Base-by-base conservation (phyloP, 352 stramenopile species). In the Phytophthora ramorum region DNA sequence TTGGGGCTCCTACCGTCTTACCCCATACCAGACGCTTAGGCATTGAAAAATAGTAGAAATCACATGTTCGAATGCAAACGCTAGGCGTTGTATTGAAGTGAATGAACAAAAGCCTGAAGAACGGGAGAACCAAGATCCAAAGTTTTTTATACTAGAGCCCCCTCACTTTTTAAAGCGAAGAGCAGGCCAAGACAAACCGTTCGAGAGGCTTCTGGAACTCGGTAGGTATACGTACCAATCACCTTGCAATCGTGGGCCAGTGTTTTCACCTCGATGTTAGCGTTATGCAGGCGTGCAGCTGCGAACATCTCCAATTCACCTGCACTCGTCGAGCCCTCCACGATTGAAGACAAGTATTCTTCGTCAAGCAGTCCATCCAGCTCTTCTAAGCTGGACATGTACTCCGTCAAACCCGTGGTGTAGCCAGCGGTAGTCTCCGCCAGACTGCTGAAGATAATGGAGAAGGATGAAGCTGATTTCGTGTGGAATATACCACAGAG, bases 231-330 rank as follows among this genome's bases (percentile, higher is more conserved):
- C 13, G 22, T 51, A 12, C 7, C n/a, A 10, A 38, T 51, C 6
- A 51, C 45, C 14, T 16, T 51, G 22, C 45, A 51, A 24, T 51
- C 24, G 24, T 38, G 8, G 45, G 37, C 20, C 9, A 51, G 26
- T 4, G 45, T 38, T 6, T 38, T 51, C 3, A 51, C 9, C 12
- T 51, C 45, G 7, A 51, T 51, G 14, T 51, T 51, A 24, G 22
- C 37, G 10, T 10, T 22, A 20, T 51, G 45, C 9, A 38, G 1
- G 0, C 24, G 12, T 8, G 4, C 17, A 4, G 45, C 45, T 17
- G 45, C 45, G 38, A 38, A 51, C 8, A 51, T 13, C 22, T 51
- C 45, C 13, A 52, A 13, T 13, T 52, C 45, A 9, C 26, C 16
- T 8, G 28, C 28, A 8, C 28, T 34, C 8, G n/a, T n/a, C n/a